Percentiles rank a stretch among this genome's conserved stretches.
Evolutionary conservation across 176 grass and related monocot genomes (phyloP).

Genomic region (Eleusine coracana): DNA sequence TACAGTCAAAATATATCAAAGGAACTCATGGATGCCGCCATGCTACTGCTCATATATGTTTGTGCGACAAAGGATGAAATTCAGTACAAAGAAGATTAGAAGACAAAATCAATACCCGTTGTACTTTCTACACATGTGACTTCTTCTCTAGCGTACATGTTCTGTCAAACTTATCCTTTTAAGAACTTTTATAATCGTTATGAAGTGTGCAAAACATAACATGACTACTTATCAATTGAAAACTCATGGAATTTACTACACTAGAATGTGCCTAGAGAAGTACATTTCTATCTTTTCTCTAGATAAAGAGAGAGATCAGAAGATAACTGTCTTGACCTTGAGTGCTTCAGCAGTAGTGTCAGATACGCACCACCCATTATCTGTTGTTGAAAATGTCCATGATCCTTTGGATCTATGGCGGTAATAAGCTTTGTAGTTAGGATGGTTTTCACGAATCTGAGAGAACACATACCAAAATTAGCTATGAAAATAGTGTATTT

Average conservation of each 20-base stretch:
- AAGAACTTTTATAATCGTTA: neutral
- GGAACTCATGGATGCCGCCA: neutral
- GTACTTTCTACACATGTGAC: neutral
- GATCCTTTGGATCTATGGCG: slow-evolving; percentile 59
- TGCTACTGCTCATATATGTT: neutral
- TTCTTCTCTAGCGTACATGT: neutral
- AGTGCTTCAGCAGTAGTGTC: slow-evolving; percentile 58
- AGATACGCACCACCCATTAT: slow-evolving; percentile 55
- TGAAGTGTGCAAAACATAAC: neutral
- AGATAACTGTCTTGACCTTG: slow-evolving; percentile 32
- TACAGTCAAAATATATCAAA: neutral
- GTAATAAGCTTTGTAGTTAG: slow-evolving; percentile 33
- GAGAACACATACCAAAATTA: neutral
- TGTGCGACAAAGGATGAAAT: neutral
- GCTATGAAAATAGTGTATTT: neutral
- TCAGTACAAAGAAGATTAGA: neutral
- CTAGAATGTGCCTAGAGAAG: neutral
- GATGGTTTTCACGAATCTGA: slow-evolving; percentile 53
- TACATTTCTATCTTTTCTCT: neutral
- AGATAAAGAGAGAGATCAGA: neutral
- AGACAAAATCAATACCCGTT: neutral
- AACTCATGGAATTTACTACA: neutral
- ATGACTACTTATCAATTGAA: neutral
- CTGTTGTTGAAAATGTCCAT: slow-evolving; percentile 63
- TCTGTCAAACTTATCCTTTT: neutral